Evolutionary conservation across 2,329 filamentous ascomycete genomes (phyloP).

Genomic region (Biscogniauxia mediterranea): DNA sequence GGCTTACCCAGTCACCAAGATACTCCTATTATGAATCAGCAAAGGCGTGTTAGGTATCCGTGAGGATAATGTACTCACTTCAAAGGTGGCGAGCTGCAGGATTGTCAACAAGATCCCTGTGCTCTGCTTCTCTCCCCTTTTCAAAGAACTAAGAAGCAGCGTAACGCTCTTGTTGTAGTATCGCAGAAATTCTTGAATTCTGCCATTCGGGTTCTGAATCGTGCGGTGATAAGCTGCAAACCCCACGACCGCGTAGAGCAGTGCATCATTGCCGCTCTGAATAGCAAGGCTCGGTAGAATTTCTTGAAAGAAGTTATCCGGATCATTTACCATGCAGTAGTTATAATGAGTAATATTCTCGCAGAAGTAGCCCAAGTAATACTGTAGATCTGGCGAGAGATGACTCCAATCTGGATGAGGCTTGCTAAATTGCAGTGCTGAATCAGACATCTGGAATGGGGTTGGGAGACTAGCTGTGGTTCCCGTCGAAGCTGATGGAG

Average conservation of each 20-base stretch:
- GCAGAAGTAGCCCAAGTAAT: constrained; percentile 75
- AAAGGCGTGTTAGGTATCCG: background rate
- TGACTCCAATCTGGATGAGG: constrained; percentile 51
- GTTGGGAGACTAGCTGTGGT: constrained; percentile 38
- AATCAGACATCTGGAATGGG: constrained; percentile 32
- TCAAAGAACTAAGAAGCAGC: constrained; percentile 68
- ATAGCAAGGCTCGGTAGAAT: constrained; percentile 71
- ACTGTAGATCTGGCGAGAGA: constrained; percentile 68
- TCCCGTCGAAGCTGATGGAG: constrained; percentile 51
- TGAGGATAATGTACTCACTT: constrained; percentile 55
- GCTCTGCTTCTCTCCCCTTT: constrained; percentile 66
- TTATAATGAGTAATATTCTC: constrained; percentile 78
- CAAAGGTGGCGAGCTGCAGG: constrained; percentile 87
- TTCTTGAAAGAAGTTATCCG: constrained; percentile 69
- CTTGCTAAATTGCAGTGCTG: constrained; percentile 25
- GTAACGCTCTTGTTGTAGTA: constrained; percentile 90
- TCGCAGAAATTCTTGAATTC: constrained; percentile 76
- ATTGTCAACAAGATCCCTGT: constrained; percentile 81
- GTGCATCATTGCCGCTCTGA: constrained; percentile 63
- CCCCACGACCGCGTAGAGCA: constrained; percentile 82
- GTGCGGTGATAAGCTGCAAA: constrained; percentile 88
- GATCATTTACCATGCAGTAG: constrained; percentile 74
- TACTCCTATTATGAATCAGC: constrained; percentile 64
- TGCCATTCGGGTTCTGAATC: constrained; percentile 66
- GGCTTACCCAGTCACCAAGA: constrained; percentile 90